A percentile compares a stretch with the other conserved stretches of the same genome.
Conservation (phyloP, 306 rosid genomes). For the Malus orientalis region DNA sequence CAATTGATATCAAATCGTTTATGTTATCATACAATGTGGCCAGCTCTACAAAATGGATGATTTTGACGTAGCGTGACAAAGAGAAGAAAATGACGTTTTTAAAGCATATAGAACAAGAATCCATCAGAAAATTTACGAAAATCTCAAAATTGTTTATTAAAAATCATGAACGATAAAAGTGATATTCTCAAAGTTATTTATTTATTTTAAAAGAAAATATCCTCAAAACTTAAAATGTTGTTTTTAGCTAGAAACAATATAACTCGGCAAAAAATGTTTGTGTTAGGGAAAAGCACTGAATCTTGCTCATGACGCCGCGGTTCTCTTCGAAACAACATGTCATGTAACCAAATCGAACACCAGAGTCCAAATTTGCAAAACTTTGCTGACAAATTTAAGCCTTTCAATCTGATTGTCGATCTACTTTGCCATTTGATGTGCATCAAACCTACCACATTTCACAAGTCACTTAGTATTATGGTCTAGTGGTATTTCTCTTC, state of each 20-base stretch:
- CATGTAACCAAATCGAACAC: too few relatives aligned
- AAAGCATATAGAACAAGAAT: too few relatives aligned
- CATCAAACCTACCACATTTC: not conserved
- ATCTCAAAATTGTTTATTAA: too few relatives aligned
- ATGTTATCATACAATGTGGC: not conserved
- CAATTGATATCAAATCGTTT: too few relatives aligned
- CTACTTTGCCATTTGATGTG: not conserved
- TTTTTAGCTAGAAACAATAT: not conserved
- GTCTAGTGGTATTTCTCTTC: too few relatives aligned
- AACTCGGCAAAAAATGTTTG: not conserved
- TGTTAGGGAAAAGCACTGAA: not conserved
- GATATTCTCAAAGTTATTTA: not conserved
- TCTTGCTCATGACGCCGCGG: not conserved
- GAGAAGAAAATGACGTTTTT: not conserved
- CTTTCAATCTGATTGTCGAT: too few relatives aligned
- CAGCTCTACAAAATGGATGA: not conserved
- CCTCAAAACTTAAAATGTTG: too few relatives aligned
- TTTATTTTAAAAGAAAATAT: too few relatives aligned
- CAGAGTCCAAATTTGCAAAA: too few relatives aligned
- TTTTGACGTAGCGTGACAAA: not conserved
- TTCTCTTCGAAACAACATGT: rapidly evolving
- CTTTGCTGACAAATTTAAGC: too few relatives aligned
- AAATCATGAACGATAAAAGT: not conserved
- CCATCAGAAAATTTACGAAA: too few relatives aligned
- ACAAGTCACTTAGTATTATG: too few relatives aligned